Conservation (phyloP, 257 asterid species). For the Nemophila menziesii region DNA sequence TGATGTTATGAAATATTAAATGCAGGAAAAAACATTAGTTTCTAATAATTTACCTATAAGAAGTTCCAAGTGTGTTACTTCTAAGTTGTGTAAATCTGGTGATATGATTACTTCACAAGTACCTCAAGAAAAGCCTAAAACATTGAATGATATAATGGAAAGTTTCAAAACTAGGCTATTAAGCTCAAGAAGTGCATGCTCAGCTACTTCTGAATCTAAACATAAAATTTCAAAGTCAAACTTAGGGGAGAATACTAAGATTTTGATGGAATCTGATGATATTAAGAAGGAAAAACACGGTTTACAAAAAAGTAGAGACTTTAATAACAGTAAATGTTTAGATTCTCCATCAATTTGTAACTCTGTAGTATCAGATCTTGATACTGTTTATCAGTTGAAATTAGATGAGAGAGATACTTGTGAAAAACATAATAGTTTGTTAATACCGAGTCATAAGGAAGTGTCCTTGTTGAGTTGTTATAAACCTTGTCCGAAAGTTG, state of each 20-base stretch:
- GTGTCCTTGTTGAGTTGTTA: constrained; percentile 20
- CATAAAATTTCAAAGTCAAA: constrained; percentile 20
- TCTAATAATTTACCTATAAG: constrained; percentile 21
- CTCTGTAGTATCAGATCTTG: constrained; percentile 18
- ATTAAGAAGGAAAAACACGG: constrained; percentile 9
- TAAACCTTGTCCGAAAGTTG: constrained; percentile 15
- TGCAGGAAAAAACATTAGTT: constrained; percentile 69
- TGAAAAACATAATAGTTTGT: constrained; percentile 16
- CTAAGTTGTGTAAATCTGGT: constrained; percentile 27
- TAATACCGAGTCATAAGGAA: constrained; percentile 12
- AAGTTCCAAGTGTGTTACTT: constrained; percentile 22
- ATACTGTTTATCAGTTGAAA: constrained; percentile 14
- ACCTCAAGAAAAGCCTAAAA: constrained; percentile 18
- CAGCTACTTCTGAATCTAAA: constrained; percentile 20
- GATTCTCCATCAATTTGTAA: constrained; percentile 14
- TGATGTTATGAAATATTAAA: neutral
- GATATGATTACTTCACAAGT: constrained; percentile 21
- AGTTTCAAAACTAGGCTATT: constrained; percentile 18
- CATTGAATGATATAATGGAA: constrained; percentile 12
- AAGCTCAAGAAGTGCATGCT: constrained; percentile 23
- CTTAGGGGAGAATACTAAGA: constrained; percentile 15
- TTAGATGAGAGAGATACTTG: constrained; percentile 13
- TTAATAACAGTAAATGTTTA: constrained; percentile 18
- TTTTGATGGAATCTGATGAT: constrained; percentile 12
- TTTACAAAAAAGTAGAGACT: constrained; percentile 17